Conservation (phyloP, 2,329 filamentous ascomycete species). For the Xylariales sp. region DNA sequence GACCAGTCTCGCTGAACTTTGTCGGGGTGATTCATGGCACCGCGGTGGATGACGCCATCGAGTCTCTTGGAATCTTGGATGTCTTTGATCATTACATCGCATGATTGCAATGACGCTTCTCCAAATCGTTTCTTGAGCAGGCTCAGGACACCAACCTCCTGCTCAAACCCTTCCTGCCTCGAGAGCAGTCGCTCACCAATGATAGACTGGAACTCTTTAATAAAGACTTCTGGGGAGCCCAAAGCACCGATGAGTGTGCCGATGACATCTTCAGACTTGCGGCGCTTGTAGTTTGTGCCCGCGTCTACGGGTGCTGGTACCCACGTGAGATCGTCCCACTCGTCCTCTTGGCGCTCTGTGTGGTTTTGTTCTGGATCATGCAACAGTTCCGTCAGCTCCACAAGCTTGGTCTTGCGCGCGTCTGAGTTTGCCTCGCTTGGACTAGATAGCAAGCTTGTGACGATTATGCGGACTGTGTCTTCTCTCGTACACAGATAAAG, state of each 20-base stretch:
- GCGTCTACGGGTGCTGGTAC: constrained; percentile 89
- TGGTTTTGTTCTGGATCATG: constrained; percentile 54
- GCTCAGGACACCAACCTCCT: constrained; percentile 77
- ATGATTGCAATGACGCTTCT: constrained; percentile 79
- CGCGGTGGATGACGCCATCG: constrained; percentile 60
- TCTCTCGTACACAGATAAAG: constrained; percentile 73
- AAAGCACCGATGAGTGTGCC: constrained; percentile 85
- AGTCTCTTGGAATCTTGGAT: constrained; percentile 77
- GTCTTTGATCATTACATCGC: constrained; percentile 96
- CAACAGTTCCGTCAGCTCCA: constrained; percentile 64
- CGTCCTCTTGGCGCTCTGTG: constrained; percentile 51
- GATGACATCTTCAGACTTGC: constrained; percentile 85
- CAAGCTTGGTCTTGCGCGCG: constrained; percentile 46
- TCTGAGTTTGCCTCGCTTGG: constrained; percentile 39
- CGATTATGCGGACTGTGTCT: constrained; percentile 73
- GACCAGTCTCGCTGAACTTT: constrained; percentile 27
- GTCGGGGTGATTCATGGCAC: constrained; percentile 19
- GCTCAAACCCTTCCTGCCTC: constrained; percentile 65
- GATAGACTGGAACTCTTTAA: constrained; percentile 87
- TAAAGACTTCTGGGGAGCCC: constrained; percentile 85
- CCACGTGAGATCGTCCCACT: constrained; percentile 92
- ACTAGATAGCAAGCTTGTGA: constrained; percentile 66
- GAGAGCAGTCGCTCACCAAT: constrained; percentile 76
- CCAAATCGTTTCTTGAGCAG: constrained; percentile 87
- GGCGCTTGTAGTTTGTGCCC: constrained; percentile 84